Percentiles rank a stretch among this genome's conserved stretches.
These are phyloP conservation scores for Aureobasidium sp. DNA, from an alignment of 2,329 filamentous ascomycete genomes.

Conservation along the genomic window DNA sequence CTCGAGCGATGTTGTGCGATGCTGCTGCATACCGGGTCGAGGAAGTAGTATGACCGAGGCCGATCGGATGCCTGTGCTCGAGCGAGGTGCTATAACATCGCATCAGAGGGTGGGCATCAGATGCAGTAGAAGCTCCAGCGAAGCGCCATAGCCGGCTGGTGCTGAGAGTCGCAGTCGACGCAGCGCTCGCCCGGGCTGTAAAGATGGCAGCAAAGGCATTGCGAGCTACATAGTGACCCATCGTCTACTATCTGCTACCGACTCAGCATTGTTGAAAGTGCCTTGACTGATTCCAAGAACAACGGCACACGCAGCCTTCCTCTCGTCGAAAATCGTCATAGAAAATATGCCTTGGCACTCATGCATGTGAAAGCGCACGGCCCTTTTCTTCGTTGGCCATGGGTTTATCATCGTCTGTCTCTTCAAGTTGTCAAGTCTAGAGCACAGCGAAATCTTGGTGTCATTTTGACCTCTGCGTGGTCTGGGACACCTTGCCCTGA, in stretches of 20 bases:
- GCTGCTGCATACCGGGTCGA: neutral
- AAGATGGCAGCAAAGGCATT: conserved; percentile 7
- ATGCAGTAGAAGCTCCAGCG: neutral
- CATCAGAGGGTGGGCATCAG: neutral
- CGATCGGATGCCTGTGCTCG: neutral
- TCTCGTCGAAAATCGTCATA: conserved; percentile 3
- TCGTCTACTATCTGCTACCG: conserved; percentile 6
- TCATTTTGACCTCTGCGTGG: too few relatives aligned
- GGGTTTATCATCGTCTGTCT: neutral
- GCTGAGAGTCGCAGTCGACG: neutral
- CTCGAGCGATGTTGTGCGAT: neutral
- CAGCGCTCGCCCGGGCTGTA: neutral
- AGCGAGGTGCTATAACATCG: neutral
- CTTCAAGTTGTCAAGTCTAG: neutral
- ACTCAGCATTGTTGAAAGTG: conserved; percentile 12
- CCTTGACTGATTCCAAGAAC: neutral
- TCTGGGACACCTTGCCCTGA: too few relatives aligned
- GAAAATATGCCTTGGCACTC: conserved; percentile 8
- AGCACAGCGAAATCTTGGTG: neutral
- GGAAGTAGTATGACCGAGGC: neutral
- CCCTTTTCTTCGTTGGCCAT: neutral
- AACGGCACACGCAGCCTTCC: neutral
- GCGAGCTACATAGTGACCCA: conserved; percentile 11
- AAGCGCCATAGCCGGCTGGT: neutral
- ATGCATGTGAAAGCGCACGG: conserved; percentile 3